Evolutionary conservation across 176 grass and related monocot species (phyloP).

Genomic region (Poa pratensis): DNA sequence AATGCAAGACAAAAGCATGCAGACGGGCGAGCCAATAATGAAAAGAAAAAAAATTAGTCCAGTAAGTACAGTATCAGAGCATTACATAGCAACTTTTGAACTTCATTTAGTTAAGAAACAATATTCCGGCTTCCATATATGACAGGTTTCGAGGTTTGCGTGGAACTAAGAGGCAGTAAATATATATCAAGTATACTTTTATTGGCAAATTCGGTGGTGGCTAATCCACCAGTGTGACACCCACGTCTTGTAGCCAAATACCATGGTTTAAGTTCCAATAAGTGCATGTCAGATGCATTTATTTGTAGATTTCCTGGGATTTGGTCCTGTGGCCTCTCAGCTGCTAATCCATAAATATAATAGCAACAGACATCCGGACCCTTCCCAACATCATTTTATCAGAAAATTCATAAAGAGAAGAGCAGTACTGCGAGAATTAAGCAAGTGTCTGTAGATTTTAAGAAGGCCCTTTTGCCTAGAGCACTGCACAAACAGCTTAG

Average conservation of each 20-base stretch:
- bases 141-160: background rate
- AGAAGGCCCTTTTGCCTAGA: conserved; percentile 95
- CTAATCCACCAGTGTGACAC: background rate
- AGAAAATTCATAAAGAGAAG: conserved; percentile 48
- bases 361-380: background rate
- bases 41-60: too few relatives aligned
- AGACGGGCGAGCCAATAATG: conserved; percentile 6
- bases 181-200: background rate
- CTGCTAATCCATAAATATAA: conserved; percentile 34
- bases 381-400: conserved; percentile 17
- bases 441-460: conserved; percentile 95
- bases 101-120: background rate
- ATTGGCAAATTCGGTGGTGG: background rate
- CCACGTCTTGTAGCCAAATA: background rate
- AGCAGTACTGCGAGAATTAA: conserved; percentile 87
- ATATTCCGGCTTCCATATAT: background rate
- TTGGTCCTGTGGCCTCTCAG: background rate
- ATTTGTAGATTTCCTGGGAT: conserved; percentile 17
- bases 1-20: conserved; percentile 31
- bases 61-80: background rate
- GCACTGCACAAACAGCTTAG: conserved; percentile 97
- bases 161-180: conserved; percentile 5
- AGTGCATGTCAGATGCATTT: background rate
- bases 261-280: conserved; percentile 13
- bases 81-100: background rate